Conservation (phyloP, 2,329 filamentous ascomycete genomes). For the Pseudopithomyces maydicus region DNA sequence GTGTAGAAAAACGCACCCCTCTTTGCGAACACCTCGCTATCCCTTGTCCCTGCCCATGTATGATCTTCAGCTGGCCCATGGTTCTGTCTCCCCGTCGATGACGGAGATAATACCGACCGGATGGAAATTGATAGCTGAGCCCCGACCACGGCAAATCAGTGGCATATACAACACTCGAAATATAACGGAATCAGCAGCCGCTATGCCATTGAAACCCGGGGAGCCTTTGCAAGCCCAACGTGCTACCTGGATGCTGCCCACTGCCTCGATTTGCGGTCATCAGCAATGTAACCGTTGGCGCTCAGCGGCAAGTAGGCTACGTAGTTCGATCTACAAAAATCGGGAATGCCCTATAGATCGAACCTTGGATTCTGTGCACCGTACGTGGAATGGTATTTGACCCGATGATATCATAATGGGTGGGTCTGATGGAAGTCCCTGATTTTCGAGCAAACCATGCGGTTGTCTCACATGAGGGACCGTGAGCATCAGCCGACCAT, state of each 20-base stretch:
- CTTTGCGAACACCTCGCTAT: constrained; percentile 9
- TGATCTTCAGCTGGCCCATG: constrained; percentile 24
- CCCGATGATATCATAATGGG: no score
- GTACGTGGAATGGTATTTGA: no score
- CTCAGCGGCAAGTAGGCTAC: no score
- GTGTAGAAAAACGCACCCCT: constrained; percentile 11
- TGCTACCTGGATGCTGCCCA: background rate
- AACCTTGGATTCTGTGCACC: no score
- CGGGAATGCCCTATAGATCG: no score
- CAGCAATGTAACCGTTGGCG: background rate
- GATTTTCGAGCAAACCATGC: no score
- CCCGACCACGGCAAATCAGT: constrained; percentile 1
- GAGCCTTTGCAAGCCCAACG: background rate
- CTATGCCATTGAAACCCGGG: background rate
- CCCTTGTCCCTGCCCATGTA: constrained; percentile 16
- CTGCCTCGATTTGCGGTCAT: background rate
- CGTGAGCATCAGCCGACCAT: constrained; percentile 2
- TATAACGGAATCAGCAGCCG: constrained; percentile 5
- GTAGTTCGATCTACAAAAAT: no score
- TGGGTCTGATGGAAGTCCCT: no score
- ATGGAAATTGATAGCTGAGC: constrained; percentile 13
- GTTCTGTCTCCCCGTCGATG: constrained; percentile 15
- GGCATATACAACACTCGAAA: constrained; percentile 1
- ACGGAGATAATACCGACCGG: constrained; percentile 19
- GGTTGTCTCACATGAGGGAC: no score